Conservation (phyloP, 345 rosid genomes). For the Acer campestre region DNA sequence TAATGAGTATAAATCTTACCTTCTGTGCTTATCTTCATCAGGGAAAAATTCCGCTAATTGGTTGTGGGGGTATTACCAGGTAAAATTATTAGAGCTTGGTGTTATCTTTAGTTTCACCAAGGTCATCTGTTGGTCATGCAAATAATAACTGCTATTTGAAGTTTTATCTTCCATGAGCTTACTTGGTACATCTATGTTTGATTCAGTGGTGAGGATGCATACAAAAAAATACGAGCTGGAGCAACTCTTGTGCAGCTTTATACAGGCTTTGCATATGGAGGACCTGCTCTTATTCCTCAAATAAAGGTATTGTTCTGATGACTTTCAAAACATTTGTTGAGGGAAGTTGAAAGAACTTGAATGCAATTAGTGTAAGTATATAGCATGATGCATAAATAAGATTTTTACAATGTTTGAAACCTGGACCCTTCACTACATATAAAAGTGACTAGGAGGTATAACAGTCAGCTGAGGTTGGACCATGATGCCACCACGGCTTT, state of each 20-base stretch:
- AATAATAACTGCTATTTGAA: neutral
- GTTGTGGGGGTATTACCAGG: conserved; percentile 95
- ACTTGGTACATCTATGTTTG: conserved; percentile 12
- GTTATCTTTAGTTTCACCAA: neutral
- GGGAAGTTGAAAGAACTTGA: neutral
- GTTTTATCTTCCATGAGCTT: neutral
- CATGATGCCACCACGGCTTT: neutral
- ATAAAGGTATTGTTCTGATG: conserved; percentile 59
- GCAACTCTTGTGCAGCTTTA: conserved; percentile 98
- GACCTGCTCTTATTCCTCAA: conserved; percentile 94
- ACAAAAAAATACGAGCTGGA: conserved; percentile 88
- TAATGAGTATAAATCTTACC: conserved; percentile 14
- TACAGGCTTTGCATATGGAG: conserved; percentile 91
- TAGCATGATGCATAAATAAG: neutral
- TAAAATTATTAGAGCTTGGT: conserved; percentile 26
- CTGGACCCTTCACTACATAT: neutral
- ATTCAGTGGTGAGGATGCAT: conserved; percentile 96
- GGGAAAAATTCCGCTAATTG: conserved; percentile 95
- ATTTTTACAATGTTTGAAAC: neutral
- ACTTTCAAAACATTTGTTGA: neutral
- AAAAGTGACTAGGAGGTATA: neutral
- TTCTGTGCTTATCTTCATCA: conserved; percentile 31
- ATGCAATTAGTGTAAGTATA: neutral
- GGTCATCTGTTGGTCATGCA: conserved; percentile 8
- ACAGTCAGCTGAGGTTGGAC: neutral